phyloP scores from a whole-genome alignment of 495 filamentous ascomycete genomes.

The Daldinia bambusicola region DNA sequence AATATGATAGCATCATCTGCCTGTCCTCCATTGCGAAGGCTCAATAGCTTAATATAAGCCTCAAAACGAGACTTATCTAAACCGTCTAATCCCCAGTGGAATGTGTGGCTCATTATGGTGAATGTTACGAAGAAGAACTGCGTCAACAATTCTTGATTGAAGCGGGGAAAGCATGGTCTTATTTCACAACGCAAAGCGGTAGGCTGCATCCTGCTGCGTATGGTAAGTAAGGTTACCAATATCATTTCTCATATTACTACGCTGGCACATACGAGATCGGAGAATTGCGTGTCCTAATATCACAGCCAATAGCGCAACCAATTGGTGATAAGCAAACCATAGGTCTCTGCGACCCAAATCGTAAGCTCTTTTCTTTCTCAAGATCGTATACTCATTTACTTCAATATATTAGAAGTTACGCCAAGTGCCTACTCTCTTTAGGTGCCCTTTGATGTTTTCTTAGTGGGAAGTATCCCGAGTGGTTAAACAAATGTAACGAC shows the following conservation, averaged over 20 bases:
- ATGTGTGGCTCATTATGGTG: background rate
- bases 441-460: no score
- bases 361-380: no score
- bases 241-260: background rate
- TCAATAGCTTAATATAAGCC: constrained; percentile 10
- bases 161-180: background rate
- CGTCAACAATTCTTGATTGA: background rate
- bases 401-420: no score
- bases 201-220: background rate
- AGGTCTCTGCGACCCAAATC: no score
- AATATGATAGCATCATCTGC: background rate
- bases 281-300: background rate
- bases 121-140: background rate
- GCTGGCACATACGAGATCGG: background rate
- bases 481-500: no score
- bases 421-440: no score
- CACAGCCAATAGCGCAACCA: no score
- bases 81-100: constrained; percentile 1
- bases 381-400: no score
- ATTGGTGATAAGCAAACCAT: no score
- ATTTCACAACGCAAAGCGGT: background rate
- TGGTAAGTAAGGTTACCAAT: background rate
- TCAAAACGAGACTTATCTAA: constrained; percentile 7
- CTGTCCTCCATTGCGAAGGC: constrained; percentile 9
- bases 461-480: no score